phyloP scores from a whole-genome alignment of 2,329 filamentous ascomycete species.

The Cordyceps cateniannulata region DNA sequence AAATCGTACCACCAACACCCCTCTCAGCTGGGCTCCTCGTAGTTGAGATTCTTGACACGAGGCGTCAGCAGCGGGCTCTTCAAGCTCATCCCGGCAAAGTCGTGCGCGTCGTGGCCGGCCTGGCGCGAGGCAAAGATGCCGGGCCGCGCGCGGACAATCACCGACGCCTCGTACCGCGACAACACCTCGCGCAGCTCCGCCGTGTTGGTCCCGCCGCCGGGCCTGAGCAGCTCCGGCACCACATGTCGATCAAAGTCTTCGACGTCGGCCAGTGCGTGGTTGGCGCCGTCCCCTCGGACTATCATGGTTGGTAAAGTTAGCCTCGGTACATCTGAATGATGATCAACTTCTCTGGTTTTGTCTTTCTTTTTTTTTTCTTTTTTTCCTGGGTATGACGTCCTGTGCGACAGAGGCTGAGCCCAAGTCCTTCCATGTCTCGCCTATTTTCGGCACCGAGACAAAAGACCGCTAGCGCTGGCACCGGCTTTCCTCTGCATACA shows the following conservation, averaged over 20 bases:
- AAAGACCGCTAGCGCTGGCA: not conserved
- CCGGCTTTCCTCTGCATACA: too few relatives aligned
- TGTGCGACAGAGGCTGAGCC: not conserved
- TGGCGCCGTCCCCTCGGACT: slow-evolving; percentile 53
- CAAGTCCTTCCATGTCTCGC: not conserved
- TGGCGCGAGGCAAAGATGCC: slow-evolving; percentile 44
- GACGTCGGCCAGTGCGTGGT: slow-evolving; percentile 49
- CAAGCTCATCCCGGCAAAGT: slow-evolving; percentile 35
- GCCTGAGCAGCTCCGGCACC: slow-evolving; percentile 14
- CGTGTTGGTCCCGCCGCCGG: not conserved
- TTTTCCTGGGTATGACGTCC: not conserved
- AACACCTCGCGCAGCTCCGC: slow-evolving; percentile 23
- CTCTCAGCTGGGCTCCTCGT: too few relatives aligned
- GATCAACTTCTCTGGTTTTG: too few relatives aligned
- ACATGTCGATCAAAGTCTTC: slow-evolving; percentile 34
- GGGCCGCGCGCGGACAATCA: slow-evolving; percentile 35
- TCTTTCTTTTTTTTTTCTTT: not conserved
- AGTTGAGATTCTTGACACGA: slow-evolving; percentile 25
- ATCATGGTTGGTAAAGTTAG: not conserved
- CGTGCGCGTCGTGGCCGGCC: slow-evolving; percentile 49
- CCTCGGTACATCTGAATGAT: not conserved
- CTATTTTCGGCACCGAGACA: not conserved
- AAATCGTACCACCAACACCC: too few relatives aligned
- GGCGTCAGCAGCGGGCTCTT: slow-evolving; percentile 33
- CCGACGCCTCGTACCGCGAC: slow-evolving; percentile 37